These are phyloP conservation scores for Claviceps sp. DNA, from an alignment of 2,329 filamentous ascomycete genomes.

Conservation along the genomic window DNA sequence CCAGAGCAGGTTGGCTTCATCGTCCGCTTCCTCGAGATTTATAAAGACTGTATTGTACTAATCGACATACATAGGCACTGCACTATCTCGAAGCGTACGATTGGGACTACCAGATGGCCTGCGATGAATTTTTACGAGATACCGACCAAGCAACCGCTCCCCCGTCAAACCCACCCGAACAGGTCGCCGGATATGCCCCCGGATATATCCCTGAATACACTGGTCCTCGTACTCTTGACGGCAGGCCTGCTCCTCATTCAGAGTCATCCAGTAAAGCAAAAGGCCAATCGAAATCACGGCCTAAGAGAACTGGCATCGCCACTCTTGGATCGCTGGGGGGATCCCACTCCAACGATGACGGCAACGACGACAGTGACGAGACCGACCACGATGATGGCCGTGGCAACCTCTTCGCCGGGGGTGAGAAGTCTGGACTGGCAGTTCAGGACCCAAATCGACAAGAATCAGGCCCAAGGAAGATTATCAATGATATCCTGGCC, in stretches of 20 bases:
- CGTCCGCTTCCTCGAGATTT: no score
- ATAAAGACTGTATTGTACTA: no score
- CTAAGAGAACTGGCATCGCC: slow-evolving; percentile 47
- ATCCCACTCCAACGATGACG: slow-evolving; percentile 36
- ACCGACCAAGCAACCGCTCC: slow-evolving; percentile 30
- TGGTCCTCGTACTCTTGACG: slow-evolving; percentile 49
- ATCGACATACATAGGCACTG: slow-evolving; percentile 38
- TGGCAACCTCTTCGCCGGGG: slow-evolving; percentile 66
- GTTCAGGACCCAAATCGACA: slow-evolving; percentile 45
- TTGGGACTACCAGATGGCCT: slow-evolving; percentile 54
- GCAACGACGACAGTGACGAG: slow-evolving; percentile 43
- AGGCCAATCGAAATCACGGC: slow-evolving; percentile 23
- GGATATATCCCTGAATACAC: slow-evolving; percentile 31
- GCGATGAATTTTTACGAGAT: slow-evolving; percentile 47
- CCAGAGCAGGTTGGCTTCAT: slow-evolving; percentile 4
- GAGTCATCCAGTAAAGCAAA: slow-evolving; percentile 17
- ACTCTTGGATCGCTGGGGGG: slow-evolving; percentile 41
- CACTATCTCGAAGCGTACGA: slow-evolving; percentile 50
- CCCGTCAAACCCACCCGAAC: no score
- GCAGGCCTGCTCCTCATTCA: slow-evolving; percentile 37
- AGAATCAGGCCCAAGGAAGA: slow-evolving; percentile 35
- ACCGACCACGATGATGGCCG: slow-evolving; percentile 44
- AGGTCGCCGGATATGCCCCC: no score
- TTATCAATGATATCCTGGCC: slow-evolving; percentile 50
- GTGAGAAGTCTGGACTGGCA: slow-evolving; percentile 66